Evolutionary conservation across 352 stramenopile genomes (phyloP).

Genomic region (Globisporangium cylindrosporum): DNA sequence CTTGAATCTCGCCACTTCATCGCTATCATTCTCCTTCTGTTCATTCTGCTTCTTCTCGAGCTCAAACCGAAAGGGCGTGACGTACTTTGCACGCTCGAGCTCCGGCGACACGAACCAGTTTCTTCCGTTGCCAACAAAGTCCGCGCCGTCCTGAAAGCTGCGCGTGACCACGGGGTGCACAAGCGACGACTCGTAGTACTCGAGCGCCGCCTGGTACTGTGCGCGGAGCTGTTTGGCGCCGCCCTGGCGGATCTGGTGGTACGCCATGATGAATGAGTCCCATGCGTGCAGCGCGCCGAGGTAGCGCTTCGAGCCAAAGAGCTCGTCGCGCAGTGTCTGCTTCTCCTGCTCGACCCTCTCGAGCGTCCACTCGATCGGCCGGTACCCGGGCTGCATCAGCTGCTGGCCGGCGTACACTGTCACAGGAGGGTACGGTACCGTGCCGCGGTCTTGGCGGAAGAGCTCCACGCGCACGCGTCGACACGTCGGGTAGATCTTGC

Average conservation of each 20-base stretch:
- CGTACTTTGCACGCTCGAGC: slow-evolving; percentile 4
- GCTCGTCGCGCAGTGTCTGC: slow-evolving; percentile 22
- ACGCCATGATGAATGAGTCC: slow-evolving; percentile 38
- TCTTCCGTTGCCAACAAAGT: slow-evolving; percentile 33
- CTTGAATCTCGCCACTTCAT: neutral
- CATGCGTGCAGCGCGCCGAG: slow-evolving; percentile 16
- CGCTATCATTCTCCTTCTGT: neutral
- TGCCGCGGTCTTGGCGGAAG: slow-evolving; percentile 32
- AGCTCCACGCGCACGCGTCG: slow-evolving; percentile 33
- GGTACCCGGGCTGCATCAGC: slow-evolving; percentile 26
- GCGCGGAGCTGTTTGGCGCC: slow-evolving; percentile 37
- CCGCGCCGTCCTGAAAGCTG: slow-evolving; percentile 29
- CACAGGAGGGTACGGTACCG: slow-evolving; percentile 30
- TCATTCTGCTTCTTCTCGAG: neutral
- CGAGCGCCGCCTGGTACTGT: slow-evolving; percentile 55
- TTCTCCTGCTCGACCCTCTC: slow-evolving; percentile 39
- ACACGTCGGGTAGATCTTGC: slow-evolving; percentile 36
- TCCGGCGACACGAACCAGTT: slow-evolving; percentile 43
- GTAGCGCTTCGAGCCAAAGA: slow-evolving; percentile 18
- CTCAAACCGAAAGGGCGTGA: slow-evolving; percentile 12
- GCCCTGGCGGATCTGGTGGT: slow-evolving; percentile 33
- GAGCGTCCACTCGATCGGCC: slow-evolving; percentile 45
- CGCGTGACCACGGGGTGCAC: slow-evolving; percentile 29
- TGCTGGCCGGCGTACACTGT: slow-evolving; percentile 62
- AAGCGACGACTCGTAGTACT: slow-evolving; percentile 56